A percentile compares a stretch with the other conserved stretches of the same genome.
Evolutionary conservation across 305 asterid species (phyloP).

Genomic region (Fraxinus floribunda): DNA sequence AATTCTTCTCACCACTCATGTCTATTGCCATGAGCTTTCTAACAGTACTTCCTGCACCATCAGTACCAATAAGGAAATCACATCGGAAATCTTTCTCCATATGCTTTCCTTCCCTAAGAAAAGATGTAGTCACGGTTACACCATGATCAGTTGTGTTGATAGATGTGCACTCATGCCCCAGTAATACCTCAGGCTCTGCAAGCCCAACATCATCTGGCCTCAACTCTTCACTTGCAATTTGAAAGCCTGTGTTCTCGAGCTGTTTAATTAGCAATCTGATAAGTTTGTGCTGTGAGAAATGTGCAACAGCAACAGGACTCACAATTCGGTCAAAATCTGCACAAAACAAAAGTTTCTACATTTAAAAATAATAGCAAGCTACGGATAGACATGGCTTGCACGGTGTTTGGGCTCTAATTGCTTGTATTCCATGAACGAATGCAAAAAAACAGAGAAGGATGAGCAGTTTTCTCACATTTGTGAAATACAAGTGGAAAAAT

Average conservation of each 20-base stretch:
- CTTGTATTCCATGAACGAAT: constrained; percentile 1
- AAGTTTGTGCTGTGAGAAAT: constrained; percentile 91
- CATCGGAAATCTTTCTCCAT: constrained; percentile 47
- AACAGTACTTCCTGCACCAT: constrained; percentile 80
- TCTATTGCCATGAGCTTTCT: constrained; percentile 67
- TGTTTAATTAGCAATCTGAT: constrained; percentile 59
- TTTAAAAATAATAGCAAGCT: constrained; percentile 19
- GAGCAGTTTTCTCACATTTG: background rate
- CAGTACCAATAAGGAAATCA: constrained; percentile 74
- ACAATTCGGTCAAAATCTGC: constrained; percentile 78
- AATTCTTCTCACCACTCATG: constrained; percentile 65
- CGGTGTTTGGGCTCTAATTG: constrained; percentile 7
- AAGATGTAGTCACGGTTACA: constrained; percentile 54
- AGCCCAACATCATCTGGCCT: constrained; percentile 29
- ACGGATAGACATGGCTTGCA: background rate
- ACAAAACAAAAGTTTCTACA: constrained; percentile 24
- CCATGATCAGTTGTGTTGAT: constrained; percentile 40
- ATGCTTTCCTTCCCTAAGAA: constrained; percentile 48
- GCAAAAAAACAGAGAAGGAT: background rate
- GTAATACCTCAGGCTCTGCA: constrained; percentile 44
- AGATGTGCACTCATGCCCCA: constrained; percentile 83
- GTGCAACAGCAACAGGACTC: constrained; percentile 94
- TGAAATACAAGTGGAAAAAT: background rate
- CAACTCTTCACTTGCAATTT: constrained; percentile 28
- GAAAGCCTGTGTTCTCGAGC: constrained; percentile 61